These are phyloP conservation scores for Astragalus membranaceus DNA, from an alignment of 306 rosid genomes.

Conservation along the genomic window DNA sequence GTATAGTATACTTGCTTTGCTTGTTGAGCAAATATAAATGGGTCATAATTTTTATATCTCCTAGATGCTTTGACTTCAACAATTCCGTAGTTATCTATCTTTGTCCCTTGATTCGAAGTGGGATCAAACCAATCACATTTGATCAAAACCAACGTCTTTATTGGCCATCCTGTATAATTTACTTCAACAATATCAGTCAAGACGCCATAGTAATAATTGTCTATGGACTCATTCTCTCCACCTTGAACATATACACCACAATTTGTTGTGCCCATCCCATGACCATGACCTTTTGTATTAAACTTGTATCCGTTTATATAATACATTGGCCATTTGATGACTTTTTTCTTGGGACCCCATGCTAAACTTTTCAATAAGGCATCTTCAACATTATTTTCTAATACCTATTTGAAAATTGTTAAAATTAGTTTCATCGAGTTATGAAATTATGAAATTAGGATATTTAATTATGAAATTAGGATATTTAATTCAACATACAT, in stretches of 20 bases:
- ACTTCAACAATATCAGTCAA: not conserved
- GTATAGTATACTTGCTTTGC: too few species aligned
- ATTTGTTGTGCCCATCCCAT: not conserved
- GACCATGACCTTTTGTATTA: not conserved
- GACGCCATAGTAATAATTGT: not conserved
- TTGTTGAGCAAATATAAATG: too few species aligned
- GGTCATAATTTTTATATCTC: too few species aligned
- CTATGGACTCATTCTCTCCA: not conserved
- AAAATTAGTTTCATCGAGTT: too few species aligned
- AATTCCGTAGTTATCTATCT: too few species aligned
- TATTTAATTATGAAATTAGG: too few species aligned
- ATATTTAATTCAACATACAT: too few species aligned
- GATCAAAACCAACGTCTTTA: not conserved
- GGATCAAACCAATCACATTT: not conserved
- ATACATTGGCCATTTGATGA: not conserved
- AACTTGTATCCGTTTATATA: not conserved
- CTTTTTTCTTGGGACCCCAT: not conserved
- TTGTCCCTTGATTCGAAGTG: too few species aligned
- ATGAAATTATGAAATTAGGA: too few species aligned
- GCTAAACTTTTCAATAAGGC: not conserved
- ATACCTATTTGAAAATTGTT: too few species aligned
- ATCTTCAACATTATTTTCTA: not conserved
- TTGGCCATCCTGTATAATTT: not conserved
- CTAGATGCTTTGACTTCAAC: too few species aligned
- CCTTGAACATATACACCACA: not conserved